phyloP scores from a whole-genome alignment of 306 rosid species.

The Trifolium repens region DNA sequence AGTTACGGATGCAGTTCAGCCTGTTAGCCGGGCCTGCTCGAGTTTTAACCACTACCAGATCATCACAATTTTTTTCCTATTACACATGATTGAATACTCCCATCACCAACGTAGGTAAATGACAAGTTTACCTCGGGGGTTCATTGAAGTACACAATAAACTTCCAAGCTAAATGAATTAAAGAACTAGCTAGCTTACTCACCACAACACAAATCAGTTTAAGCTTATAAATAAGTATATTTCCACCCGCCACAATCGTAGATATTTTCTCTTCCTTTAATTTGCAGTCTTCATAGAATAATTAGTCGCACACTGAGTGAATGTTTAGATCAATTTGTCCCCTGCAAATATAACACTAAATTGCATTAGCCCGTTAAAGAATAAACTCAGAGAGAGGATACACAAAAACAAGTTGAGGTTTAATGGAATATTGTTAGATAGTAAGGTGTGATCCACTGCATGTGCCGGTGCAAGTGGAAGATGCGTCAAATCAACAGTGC shows the following conservation, averaged over 20 bases:
- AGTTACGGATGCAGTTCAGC: background rate
- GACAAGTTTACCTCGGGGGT: background rate
- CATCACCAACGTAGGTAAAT: background rate
- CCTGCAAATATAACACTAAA: slow-evolving; percentile 15
- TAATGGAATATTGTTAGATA: background rate
- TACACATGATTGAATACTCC: background rate
- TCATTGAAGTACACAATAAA: slow-evolving; percentile 1
- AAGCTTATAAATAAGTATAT: slow-evolving; percentile 19
- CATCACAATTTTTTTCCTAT: background rate
- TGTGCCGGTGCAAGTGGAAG: background rate
- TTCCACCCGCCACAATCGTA: slow-evolving; percentile 1
- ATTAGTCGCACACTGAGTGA: background rate
- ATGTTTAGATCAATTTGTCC: background rate
- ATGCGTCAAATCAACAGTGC: background rate
- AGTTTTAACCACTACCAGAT: background rate
- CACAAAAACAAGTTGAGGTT: background rate
- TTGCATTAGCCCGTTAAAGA: background rate
- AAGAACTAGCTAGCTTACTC: slow-evolving; percentile 47
- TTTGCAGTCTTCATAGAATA: slow-evolving; percentile 24
- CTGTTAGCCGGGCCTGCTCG: background rate
- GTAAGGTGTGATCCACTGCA: background rate
- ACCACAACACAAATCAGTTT: slow-evolving; percentile 38
- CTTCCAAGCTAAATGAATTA: background rate
- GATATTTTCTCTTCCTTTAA: background rate
- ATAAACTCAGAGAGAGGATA: background rate